These are phyloP conservation scores for Umbelopsis ramanniana DNA, from an alignment of 192 early-diverging fungal species.

Conservation along the genomic window DNA sequence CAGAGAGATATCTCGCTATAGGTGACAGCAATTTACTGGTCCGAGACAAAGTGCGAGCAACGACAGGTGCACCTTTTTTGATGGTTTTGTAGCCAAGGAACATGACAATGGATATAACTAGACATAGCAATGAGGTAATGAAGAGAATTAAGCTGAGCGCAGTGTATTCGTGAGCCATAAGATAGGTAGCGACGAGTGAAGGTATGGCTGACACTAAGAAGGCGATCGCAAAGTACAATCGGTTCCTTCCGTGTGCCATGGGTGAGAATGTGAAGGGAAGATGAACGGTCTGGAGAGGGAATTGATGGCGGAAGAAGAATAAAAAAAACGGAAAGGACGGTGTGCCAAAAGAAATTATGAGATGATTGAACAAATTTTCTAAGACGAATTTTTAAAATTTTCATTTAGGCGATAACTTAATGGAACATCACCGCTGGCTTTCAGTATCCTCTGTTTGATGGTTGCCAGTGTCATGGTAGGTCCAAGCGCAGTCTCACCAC, in stretches of 20 bases:
- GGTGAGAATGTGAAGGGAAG: constrained; percentile 1
- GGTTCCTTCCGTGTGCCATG: constrained; percentile 34
- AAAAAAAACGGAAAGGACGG: not conserved
- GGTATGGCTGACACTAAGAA: constrained; percentile 22
- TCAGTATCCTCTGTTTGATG: constrained; percentile 68
- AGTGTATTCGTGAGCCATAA: constrained; percentile 21
- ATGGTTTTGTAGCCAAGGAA: constrained; percentile 34
- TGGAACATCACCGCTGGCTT: constrained; percentile 62
- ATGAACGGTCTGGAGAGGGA: not conserved
- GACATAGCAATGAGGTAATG: constrained; percentile 23
- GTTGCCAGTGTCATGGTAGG: constrained; percentile 76
- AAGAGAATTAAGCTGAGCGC: constrained; percentile 26
- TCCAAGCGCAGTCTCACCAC: constrained; percentile 59
- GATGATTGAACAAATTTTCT: not conserved
- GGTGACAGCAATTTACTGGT: constrained; percentile 26
- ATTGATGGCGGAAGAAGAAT: not conserved
- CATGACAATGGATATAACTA: constrained; percentile 23
- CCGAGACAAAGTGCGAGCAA: constrained; percentile 17
- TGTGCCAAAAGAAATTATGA: not conserved
- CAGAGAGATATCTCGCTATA: constrained; percentile 26
- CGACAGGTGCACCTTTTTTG: constrained; percentile 27
- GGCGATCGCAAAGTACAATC: constrained; percentile 36
- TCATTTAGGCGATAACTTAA: constrained; percentile 52
- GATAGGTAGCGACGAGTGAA: constrained; percentile 17
- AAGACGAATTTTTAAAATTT: not conserved